A percentile compares a stretch with the other conserved stretches of the same genome.
phyloP scores from a whole-genome alignment of 176 grass and related monocot species.

The Carex myosuroides region DNA sequence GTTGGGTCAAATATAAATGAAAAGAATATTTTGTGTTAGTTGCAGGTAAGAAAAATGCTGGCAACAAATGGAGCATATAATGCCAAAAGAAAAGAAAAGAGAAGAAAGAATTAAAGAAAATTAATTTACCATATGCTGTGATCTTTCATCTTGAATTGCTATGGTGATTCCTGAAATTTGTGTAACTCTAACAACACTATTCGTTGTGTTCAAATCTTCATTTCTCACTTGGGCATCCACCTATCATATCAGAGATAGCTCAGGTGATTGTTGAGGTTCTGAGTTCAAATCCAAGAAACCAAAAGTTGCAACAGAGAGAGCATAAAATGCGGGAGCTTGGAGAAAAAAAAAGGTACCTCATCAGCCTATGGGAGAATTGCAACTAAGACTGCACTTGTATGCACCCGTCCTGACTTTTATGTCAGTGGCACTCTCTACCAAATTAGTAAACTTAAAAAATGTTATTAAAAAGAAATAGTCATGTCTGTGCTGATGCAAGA shows the following conservation, averaged over 20 bases:
- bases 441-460: neutral
- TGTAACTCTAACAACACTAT: conserved; percentile 85
- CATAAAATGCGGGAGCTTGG: neutral
- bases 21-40: neutral
- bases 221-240: conserved; percentile 82
- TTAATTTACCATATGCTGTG: conserved; percentile 68
- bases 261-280: neutral
- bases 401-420: conserved; percentile 80
- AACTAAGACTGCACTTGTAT: conserved; percentile 92
- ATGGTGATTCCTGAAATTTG: conserved; percentile 72
- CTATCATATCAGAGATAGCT: neutral
- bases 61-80: neutral
- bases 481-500: neutral
- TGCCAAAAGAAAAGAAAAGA: neutral
- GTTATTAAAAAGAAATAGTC: neutral
- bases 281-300: neutral
- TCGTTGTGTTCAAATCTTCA: conserved; percentile 85
- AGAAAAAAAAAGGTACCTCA: conserved; percentile 29
- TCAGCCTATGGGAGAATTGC: conserved; percentile 92
- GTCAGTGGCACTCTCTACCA: conserved; percentile 78
- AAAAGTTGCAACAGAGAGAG: neutral
- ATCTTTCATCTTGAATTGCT: conserved; percentile 99
- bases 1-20: too few species aligned
- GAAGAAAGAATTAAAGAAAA: conserved; percentile 4
- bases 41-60: neutral